Base-by-base conservation (phyloP, 2,329 filamentous ascomycete species). In the Xylariales sp. region DNA sequence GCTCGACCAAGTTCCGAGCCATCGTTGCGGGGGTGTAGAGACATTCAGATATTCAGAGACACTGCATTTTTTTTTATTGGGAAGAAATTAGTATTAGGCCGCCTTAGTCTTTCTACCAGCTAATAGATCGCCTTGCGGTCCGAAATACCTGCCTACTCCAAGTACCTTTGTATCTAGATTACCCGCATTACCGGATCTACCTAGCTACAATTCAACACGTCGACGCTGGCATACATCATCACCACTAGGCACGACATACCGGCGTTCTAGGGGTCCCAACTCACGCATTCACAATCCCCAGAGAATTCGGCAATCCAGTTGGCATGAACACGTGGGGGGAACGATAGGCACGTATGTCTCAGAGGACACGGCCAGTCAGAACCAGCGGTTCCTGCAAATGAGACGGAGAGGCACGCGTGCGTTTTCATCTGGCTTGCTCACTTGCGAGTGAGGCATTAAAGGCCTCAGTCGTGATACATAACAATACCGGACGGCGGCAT, bases 311-410 rank as follows among this genome's bases (percentile, higher is more conserved):
- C 12, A 45, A 32, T 18, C 30, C 36, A 8, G 1, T 28, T 9
- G 23, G 39, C 9, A 56, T n/a, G 54, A 56, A 56, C 54, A 56
- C 39, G 54, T 32, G 54, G 54, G 54, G 54, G 54, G 6, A 3
- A 18, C 30, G 23, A 32, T 46, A 56, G 54, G 39, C 14, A 28
- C 10, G n/a, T 39, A 41, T 39, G 8, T 3, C 5, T 8, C 14
- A 30, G 12, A 43, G 18, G 1, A 43, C 12, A 18, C 5, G 8
- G 3, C 16, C 4, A 18, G 52, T 23, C 8, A 54, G n/a, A 39
- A 39, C n/a, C 39, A 5, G 10, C 18, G 30, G 18, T 41, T 55
- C n/a, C 36, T 14, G n/a, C 43, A 9, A 55, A 23, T 43, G 53
- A 55, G 23, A 23, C 23, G 2, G 23, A 23, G 23, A 23, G 41